Evolutionary conservation across 108 stramenopile genomes (phyloP), one percentile per base, ranked within the genome.

Genomic region (Pseudonitzschia pungens): DNA sequence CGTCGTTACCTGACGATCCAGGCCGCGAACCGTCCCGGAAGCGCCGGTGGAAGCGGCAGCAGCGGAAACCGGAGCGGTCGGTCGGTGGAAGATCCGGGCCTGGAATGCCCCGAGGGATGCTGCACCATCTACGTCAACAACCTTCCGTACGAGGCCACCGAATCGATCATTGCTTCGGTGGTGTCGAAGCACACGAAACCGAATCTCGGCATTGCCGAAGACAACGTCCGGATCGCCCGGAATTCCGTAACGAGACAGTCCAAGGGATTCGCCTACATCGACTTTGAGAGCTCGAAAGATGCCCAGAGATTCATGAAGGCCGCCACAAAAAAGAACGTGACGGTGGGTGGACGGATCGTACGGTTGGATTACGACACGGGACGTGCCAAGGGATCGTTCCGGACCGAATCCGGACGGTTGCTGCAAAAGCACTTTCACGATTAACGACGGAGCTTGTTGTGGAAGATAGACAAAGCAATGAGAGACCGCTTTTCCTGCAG

Each of bases 51-150:
- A 14, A n/a, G 21, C 21, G n/a, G 33, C 1, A 33, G 20, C 36
- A 62, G 60, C 36, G 60, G 60, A n/a, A 62, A 62, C 31, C 42
- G 67, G 11, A 52, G 50, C 40, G 45, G 67, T 6, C 6, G 18
- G 18, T 68, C 68, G 55, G 60, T 62, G 6, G 60, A 62, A 26
- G 78, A 72, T 18, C 66, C 50, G 48, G 57, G 48, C 29, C 55
- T 64, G 27, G 53, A 20, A 69, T 67, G 42, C 11, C 66, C 66
- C 36, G 31, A 71, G 0, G 92, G 83, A 14, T 97, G 97, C 70
- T 40, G 57, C 21, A 90, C 89, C 6, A 78, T 98, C 10, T 96
- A 96, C 74, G 92, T 97, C 6, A 83, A 89, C 45, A 99, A 99
- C 71, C 73, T 99, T 54, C 95, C 97, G 1, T 99, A 99, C 73